Evolutionary conservation across 2,329 filamentous ascomycete genomes (phyloP), one percentile per base, ranked within the genome.

Genomic region (Diaporthe nobilis): DNA sequence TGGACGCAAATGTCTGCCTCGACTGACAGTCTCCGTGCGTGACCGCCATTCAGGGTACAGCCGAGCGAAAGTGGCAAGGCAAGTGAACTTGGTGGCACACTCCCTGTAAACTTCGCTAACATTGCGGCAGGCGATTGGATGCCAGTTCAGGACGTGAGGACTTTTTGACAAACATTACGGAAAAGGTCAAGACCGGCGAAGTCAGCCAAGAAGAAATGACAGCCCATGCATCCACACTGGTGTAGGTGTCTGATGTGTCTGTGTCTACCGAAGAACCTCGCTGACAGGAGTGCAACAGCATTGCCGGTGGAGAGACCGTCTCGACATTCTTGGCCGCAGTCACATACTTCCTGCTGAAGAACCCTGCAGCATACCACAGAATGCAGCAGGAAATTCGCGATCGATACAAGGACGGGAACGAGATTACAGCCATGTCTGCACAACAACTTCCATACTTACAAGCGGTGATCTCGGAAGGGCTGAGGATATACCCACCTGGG

Each of bases 151-250:
- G 42, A 8, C 74, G 78, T 3, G 78, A 80, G 65, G 80, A 81
- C 51, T 80, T 82, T 58, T 31, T 82, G n/a, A 71, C 76, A 4
- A 71, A 71, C 73, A 9, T 61, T 79, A 42, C 78, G 7, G 73
- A 61, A 17, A 77, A 79, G 28, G 77, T 79, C 53, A 73, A 80
- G 68, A 55, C 57, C 5, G 78, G 79, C 25, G 78, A 79, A 31
- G 76, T 82, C 22, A 47, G 68, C 2, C 55, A 77, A 39, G 80
- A 81, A 65, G 80, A 82, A 47, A 75, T 83, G 70, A 78, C 79
- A 2, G 80, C 81, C 31, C 77, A 83, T 72, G 75, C 75, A 47
- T 80, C 79, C 17, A 76, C 77, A 22, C 73, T 81, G 13, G 77
- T 81, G 79, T 71, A 49, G 8, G 68, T 58, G 13, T 20, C 39